Percentiles rank a stretch among this genome's conserved stretches.
Conservation (phyloP, 2,329 filamentous ascomycete genomes). For the Fusarium dimerum region DNA sequence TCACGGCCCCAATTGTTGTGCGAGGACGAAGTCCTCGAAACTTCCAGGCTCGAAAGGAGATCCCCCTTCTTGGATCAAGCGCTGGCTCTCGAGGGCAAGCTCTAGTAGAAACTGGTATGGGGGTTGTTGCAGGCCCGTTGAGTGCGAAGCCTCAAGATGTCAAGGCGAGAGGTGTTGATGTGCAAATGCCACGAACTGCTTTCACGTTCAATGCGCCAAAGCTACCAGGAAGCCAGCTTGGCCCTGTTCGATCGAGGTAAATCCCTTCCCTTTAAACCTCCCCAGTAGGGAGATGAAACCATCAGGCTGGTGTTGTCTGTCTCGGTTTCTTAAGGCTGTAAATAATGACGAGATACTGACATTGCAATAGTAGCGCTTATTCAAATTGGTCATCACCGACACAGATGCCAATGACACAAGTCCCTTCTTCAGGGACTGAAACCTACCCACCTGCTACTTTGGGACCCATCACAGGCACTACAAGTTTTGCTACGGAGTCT, state of each 20-base stretch:
- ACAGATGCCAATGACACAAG: constrained; percentile 48
- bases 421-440: constrained; percentile 47
- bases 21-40: constrained; percentile 91
- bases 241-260: constrained; percentile 59
- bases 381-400: constrained; percentile 54
- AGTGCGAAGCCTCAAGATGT: constrained; percentile 55
- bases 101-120: constrained; percentile 62
- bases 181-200: constrained; percentile 56
- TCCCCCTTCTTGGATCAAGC: constrained; percentile 78
- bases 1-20: constrained; percentile 89
- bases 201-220: constrained; percentile 62
- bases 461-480: constrained; percentile 49
- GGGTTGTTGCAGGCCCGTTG: constrained; percentile 60
- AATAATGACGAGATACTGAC: constrained; percentile 26
- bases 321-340: background rate
- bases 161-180: constrained; percentile 51
- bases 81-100: constrained; percentile 78
- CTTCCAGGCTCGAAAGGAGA: constrained; percentile 91
- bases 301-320: too few relatives aligned
- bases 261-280: constrained; percentile 29
- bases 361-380: constrained; percentile 49
- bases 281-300: background rate
- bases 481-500: constrained; percentile 51
- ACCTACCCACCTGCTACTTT: constrained; percentile 54
- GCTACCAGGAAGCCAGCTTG: constrained; percentile 53